These are phyloP conservation scores for Vanderwaltozyma tropicalis DNA, from an alignment of 805 yeast species.

Conservation along the genomic window DNA sequence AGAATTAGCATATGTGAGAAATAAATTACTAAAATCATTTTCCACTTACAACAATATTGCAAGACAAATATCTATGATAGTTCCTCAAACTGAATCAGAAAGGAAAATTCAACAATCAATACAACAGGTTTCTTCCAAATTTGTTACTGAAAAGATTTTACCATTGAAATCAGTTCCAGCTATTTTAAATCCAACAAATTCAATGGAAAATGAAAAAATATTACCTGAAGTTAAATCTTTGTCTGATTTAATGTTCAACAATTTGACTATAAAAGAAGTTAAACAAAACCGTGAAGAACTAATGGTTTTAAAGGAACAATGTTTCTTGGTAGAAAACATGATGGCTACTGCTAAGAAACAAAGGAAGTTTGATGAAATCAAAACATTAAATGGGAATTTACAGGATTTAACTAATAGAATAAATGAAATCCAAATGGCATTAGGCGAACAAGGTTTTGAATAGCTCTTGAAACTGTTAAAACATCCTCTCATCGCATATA, in stretches of 20 bases:
- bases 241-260: slow-evolving; percentile 14
- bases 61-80: slow-evolving; percentile 31
- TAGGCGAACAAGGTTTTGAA: slow-evolving; percentile 47
- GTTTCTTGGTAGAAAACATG: slow-evolving; percentile 57
- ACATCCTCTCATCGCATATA: no score
- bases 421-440: slow-evolving; percentile 32
- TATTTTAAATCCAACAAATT: slow-evolving; percentile 1
- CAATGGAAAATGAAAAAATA: slow-evolving; percentile 7
- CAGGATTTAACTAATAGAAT: slow-evolving; percentile 46
- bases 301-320: slow-evolving; percentile 82
- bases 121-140: slow-evolving; percentile 44
- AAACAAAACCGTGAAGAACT: slow-evolving; percentile 58
- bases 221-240: slow-evolving; percentile 9
- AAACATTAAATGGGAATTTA: slow-evolving; percentile 46
- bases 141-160: slow-evolving; percentile 57
- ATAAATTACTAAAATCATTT: slow-evolving; percentile 39
- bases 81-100: slow-evolving; percentile 35
- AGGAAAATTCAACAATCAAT: slow-evolving; percentile 42
- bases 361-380: slow-evolving; percentile 69
- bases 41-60: slow-evolving; percentile 41
- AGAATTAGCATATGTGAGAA: slow-evolving; percentile 34
- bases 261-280: slow-evolving; percentile 43
- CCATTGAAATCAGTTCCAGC: slow-evolving; percentile 51
- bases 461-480: neutral
- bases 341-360: slow-evolving; percentile 50